Base-by-base conservation (phyloP, 805 yeast genomes). In the Metschnikowia arizonensis region DNA sequence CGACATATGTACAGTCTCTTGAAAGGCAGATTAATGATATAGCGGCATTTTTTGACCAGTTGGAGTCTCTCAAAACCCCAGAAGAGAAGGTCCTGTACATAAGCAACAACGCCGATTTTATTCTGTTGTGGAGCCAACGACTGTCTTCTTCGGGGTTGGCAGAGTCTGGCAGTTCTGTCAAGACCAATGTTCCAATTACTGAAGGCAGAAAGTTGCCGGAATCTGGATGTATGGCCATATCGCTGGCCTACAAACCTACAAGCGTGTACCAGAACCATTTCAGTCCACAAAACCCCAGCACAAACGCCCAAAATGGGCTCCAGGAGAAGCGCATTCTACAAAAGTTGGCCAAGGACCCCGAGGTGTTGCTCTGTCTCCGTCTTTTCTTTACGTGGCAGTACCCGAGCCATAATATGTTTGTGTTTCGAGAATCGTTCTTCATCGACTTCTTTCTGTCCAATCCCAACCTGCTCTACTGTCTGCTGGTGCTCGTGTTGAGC, bases 381-480 rank as follows among this genome's bases (percentile, higher is more conserved):
- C 58, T 70, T n/a, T 72, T 81, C 57, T 81, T 80, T 58, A 73
- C 72, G n/a, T 80, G 83, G 82, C 75, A 78, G 49, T 81, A 81
- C 50, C 85, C 85, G 3, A 85, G 81, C 49, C 73, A 78, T 50
- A 78, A 78, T 54, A 72, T 77, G 65, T 81, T 79, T 53, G 71
- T 81, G n/a, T 81, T 77, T 55, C 64, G 86, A 47, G 87, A 81
- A 51, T 78, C 82, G 12, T 81, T 81, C 54, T 61, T 81, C 24
- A 68, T 69, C 41, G 86, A 82, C 44, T 80, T 81, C 57, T 80
- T 79, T 59, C 72, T 77, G 54, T 82, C 83, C 24, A 73, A 72
- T 17, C 66, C 72, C 15, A 66, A 72, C 49, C 68, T 74, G 34
- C 65, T 75, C 33, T 81, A 80, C 59, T 81, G 85, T 54, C 78